phyloP scores from a whole-genome alignment of 2,329 filamentous ascomycete species.

The Fonsecaea monophora region DNA sequence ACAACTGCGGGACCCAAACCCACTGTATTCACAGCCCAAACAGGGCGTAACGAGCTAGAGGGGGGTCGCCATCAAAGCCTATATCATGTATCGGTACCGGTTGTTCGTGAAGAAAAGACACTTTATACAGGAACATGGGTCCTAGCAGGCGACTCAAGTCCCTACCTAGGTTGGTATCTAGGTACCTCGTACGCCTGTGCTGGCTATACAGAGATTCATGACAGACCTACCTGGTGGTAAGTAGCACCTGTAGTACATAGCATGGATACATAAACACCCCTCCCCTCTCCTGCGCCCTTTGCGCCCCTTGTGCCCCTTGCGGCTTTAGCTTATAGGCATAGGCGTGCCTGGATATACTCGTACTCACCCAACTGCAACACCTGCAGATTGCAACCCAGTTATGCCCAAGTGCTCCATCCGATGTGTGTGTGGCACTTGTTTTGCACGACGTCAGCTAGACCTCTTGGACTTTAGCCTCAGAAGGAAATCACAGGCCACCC shows the following conservation, averaged over 20 bases:
- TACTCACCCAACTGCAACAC: background rate
- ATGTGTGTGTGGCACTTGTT: background rate
- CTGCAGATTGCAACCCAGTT: constrained; percentile 3
- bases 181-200: background rate
- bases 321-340: constrained; percentile 8
- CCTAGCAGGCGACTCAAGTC: background rate
- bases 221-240: background rate
- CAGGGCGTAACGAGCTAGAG: background rate
- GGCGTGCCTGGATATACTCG: constrained; percentile 26
- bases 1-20: constrained; percentile 1
- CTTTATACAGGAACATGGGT: background rate
- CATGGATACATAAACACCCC: background rate
- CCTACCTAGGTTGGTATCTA: background rate
- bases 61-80: background rate
- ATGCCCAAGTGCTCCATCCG: background rate
- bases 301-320: background rate
- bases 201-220: background rate
- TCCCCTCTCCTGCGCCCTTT: background rate
- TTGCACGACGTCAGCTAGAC: background rate
- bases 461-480: constrained; percentile 16
- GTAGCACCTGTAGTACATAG: background rate
- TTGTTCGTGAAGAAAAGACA: background rate
- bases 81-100: background rate
- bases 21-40: background rate
- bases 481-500: background rate